Base-by-base conservation (phyloP, 1,284 basidiomycete species). In the Meripilus lineatus region DNA sequence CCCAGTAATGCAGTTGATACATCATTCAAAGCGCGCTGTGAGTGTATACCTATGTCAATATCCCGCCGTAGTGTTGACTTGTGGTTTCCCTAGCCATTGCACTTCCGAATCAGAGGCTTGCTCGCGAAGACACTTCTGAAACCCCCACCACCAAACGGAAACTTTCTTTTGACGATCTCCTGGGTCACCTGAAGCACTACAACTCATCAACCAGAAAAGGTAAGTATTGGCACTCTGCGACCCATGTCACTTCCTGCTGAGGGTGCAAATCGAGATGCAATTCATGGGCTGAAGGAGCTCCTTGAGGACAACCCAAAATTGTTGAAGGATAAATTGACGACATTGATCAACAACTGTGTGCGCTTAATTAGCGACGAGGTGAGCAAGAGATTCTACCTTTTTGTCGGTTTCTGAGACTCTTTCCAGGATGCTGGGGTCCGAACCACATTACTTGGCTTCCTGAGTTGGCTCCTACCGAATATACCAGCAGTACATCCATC, bases 21-120 rank as follows among this genome's bases (percentile, higher is more conserved):
- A 1, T 93, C 93, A 0, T 97, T 95, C 79, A 96, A 93, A 64
- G 84, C 92, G 34, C 78, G 89, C 52, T 92, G 92, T 93, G 47
- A 58, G 75, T 61, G 17, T 24, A n/a, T 15, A 32, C 24, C 14
- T 14, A 8, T 20, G 10, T 13, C 5, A 25, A 35, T 1, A 3
- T 13, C 10, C 11, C 21, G 32, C 28, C 22, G 4, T 24, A 42
- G 10, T 45, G 42, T 23, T 50, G 45, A 32, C 15, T 14, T 22
- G 22, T 32, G 25, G 42, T 32, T 26, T 44, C 38, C 32, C n/a
- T 54, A 95, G 93, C 89, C 13, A 94, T 97, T 60, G 84, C 83
- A 21, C 72, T 97, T n/a, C 93, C 93, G 0, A 77, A 77, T 1
- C 93, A 97, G 66, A 86, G 81, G 38, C 89, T 90, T 47, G 61